A percentile compares a stretch with the other conserved stretches of the same genome.
Conservation (phyloP, 2,329 filamentous ascomycete genomes). For the Nigrograna mackinnonii region DNA sequence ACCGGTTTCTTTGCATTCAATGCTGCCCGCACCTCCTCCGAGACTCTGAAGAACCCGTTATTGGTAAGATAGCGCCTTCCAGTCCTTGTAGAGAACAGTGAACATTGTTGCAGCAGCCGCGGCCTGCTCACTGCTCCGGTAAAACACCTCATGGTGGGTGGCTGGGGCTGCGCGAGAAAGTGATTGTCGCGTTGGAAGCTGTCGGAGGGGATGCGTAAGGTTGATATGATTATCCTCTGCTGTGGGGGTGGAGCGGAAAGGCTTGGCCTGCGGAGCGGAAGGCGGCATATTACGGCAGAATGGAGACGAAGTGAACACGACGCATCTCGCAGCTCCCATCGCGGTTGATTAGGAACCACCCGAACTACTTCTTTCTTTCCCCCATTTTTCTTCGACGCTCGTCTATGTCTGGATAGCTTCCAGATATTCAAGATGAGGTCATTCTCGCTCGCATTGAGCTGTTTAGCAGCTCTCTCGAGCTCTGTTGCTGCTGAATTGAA, state of each 20-base stretch:
- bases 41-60: constrained; percentile 67
- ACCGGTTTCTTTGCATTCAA: constrained; percentile 76
- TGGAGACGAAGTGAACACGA: constrained; percentile 39
- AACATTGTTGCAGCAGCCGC: constrained; percentile 8
- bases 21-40: constrained; percentile 81
- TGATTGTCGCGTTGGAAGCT: no score
- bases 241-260: constrained; percentile 15
- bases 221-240: no score
- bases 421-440: constrained; percentile 45
- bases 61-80: constrained; percentile 34
- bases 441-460: constrained; percentile 39
- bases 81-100: neutral
- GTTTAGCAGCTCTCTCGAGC: constrained; percentile 63
- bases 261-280: constrained; percentile 23
- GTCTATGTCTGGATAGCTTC: constrained; percentile 35
- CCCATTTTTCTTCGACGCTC: constrained; percentile 14
- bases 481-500: constrained; percentile 62
- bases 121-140: constrained; percentile 19
- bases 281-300: constrained; percentile 20
- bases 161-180: no score
- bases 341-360: constrained; percentile 16
- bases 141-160: constrained; percentile 29
- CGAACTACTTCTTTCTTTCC: constrained; percentile 9
- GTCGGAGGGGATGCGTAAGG: no score
- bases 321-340: constrained; percentile 37